Percentiles rank a stretch among this genome's conserved stretches.
Evolutionary conservation across 2,329 filamentous ascomycete species (phyloP).

Genomic region (Colletotrichum sp.): DNA sequence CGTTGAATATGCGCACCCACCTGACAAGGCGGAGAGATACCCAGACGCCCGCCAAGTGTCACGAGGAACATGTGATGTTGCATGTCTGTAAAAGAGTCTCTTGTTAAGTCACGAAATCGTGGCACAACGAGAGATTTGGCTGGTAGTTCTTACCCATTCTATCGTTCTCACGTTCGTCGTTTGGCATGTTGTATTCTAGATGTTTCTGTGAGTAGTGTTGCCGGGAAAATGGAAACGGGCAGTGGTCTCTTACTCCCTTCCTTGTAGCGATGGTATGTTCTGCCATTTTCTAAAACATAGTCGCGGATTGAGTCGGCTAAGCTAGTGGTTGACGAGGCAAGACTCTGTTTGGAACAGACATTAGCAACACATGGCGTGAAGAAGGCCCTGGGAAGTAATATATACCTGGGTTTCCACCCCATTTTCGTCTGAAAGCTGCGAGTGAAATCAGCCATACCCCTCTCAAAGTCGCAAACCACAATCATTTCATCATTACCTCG

Average conservation of each 20-base stretch:
- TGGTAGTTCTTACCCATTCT: background rate
- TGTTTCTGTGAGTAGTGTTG: background rate
- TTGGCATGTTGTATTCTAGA: background rate
- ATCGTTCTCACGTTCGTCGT: background rate
- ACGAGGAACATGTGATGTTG: background rate
- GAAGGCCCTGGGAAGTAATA: background rate
- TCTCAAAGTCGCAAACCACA: background rate
- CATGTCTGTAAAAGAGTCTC: background rate
- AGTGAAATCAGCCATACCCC: background rate
- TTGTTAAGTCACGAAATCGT: background rate
- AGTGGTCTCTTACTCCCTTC: background rate
- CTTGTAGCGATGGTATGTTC: background rate
- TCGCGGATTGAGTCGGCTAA: background rate
- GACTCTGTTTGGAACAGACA: background rate
- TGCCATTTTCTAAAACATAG: background rate
- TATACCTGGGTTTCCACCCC: background rate
- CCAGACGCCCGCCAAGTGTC: background rate
- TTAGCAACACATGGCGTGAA: background rate
- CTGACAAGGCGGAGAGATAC: background rate
- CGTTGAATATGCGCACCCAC: fast-evolving
- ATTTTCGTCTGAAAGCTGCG: background rate
- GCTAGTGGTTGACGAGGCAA: background rate
- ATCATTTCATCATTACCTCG: background rate
- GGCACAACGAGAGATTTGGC: background rate
- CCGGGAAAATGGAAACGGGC: background rate